Conservation (phyloP, 768 basidiomycete genomes). For the Boletus patriciae region DNA sequence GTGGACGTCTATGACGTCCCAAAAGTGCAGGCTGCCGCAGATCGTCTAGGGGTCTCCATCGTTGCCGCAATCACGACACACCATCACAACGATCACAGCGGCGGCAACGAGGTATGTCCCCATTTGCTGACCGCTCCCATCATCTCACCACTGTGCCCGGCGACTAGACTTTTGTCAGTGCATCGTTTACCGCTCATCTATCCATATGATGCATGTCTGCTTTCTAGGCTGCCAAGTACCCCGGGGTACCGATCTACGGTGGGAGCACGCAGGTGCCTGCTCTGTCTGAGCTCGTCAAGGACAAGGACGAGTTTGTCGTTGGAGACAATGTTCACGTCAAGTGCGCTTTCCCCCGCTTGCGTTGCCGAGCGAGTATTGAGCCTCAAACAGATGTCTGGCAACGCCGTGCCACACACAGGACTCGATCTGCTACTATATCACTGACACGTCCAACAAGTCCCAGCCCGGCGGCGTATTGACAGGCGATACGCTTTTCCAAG, state of each 20-base stretch:
- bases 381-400: constrained; percentile 61
- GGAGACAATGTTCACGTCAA: constrained; percentile 61
- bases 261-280: constrained; percentile 72
- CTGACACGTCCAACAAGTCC: constrained; percentile 41
- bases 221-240: constrained; percentile 45
- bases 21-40: constrained; percentile 64
- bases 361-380: constrained; percentile 3
- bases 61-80: constrained; percentile 86
- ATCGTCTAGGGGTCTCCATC: constrained; percentile 60
- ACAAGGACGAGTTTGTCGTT: constrained; percentile 78
- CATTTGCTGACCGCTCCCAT: not conserved
- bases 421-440: constrained; percentile 89
- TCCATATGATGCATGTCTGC: constrained; percentile 8
- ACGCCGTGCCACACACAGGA: constrained; percentile 96
- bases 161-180: constrained; percentile 33
- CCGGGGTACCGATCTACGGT: constrained; percentile 63
- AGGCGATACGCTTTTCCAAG: constrained; percentile 86
- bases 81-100: constrained; percentile 88
- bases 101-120: constrained; percentile 71
- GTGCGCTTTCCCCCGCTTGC: constrained; percentile 36
- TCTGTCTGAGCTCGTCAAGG: constrained; percentile 71
- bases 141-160: constrained; percentile 10
- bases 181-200: not conserved
- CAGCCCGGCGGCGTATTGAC: constrained; percentile 86
- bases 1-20: constrained; percentile 79